Evolutionary conservation across 257 asterid species (phyloP).

Genomic region (Rauvolfia tetraphylla): DNA sequence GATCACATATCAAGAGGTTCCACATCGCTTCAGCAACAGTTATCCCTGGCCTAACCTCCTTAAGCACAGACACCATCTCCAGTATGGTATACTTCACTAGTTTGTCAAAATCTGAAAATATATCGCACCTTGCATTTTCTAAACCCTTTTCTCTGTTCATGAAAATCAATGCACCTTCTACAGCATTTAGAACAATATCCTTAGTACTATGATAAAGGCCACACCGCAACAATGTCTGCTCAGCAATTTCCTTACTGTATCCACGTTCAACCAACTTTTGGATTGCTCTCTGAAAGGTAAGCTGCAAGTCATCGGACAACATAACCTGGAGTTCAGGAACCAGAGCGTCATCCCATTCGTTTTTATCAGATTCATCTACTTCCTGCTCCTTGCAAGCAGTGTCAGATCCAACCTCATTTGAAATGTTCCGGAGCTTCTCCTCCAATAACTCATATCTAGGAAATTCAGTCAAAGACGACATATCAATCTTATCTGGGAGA

Average conservation of each 20-base stretch:
- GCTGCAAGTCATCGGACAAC: conserved; percentile 34
- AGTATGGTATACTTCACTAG: conserved; percentile 58
- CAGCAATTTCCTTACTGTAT: conserved; percentile 51
- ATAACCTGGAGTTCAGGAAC: conserved; percentile 54
- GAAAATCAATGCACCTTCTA: conserved; percentile 60
- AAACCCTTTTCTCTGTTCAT: conserved; percentile 40
- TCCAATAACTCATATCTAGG: conserved; percentile 52
- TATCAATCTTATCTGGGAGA: conserved; percentile 29
- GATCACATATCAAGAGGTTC: conserved; percentile 62
- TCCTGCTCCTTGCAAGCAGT: conserved; percentile 23
- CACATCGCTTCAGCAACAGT: conserved; percentile 72
- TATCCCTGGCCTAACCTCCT: conserved; percentile 56
- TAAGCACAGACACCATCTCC: conserved; percentile 75
- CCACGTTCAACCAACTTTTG: conserved; percentile 57
- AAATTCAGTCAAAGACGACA: conserved; percentile 48
- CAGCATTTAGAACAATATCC: conserved; percentile 57
- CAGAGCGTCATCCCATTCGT: conserved; percentile 62
- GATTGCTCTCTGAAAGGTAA: conserved; percentile 45
- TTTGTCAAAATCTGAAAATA: conserved; percentile 46
- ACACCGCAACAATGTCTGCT: conserved; percentile 58
- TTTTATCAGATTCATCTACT: conserved; percentile 24
- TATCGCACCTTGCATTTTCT: conserved; percentile 24
- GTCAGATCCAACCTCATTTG: conserved; percentile 33
- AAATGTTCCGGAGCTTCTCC: conserved; percentile 29
- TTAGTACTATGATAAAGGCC: conserved; percentile 58